Conservation (phyloP, 805 yeast species). For the Cyberlindnera bimundalis region DNA sequence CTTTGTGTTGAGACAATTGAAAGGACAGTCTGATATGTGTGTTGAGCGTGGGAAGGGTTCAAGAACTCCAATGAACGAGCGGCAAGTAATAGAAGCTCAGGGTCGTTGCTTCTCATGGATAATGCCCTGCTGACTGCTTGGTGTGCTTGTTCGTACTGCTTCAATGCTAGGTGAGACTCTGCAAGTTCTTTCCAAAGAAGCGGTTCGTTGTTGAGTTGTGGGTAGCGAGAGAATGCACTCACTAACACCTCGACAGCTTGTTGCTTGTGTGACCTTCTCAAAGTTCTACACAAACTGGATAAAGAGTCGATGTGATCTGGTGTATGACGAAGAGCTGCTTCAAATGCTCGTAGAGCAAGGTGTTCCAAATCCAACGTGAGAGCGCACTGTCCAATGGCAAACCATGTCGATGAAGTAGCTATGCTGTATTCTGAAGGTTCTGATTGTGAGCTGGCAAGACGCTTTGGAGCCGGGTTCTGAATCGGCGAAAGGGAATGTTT, state of each 20-base stretch:
- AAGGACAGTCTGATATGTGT: slow-evolving; percentile 43
- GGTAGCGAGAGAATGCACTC: slow-evolving; percentile 28
- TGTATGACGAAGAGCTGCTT: slow-evolving; percentile 21
- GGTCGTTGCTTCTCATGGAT: slow-evolving; percentile 37
- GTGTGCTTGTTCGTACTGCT: slow-evolving; percentile 51
- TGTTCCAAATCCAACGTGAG: slow-evolving; percentile 17
- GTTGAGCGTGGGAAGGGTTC: slow-evolving; percentile 43
- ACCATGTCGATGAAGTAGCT: slow-evolving; percentile 23
- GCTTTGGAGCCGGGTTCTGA: slow-evolving; percentile 18
- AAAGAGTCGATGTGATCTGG: slow-evolving; percentile 25
- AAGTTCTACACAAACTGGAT: slow-evolving; percentile 15
- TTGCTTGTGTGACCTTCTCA: slow-evolving; percentile 19
- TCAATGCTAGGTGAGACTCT: slow-evolving; percentile 45
- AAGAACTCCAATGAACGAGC: slow-evolving; percentile 47
- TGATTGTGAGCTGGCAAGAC: slow-evolving; percentile 12
- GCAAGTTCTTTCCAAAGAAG: slow-evolving; percentile 47
- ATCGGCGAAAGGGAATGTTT: slow-evolving; percentile 19
- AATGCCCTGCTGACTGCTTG: slow-evolving; percentile 43
- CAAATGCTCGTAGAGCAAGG: slow-evolving; percentile 23
- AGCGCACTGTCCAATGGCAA: slow-evolving; percentile 25
- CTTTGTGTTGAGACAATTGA: slow-evolving; percentile 32
- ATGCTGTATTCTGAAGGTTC: slow-evolving; percentile 12
- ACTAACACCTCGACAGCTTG: slow-evolving; percentile 22
- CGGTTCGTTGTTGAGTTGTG: slow-evolving; percentile 37
- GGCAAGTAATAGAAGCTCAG: slow-evolving; percentile 44